phyloP scores from a whole-genome alignment of 345 rosid species.

The Nephelium lappaceum region DNA sequence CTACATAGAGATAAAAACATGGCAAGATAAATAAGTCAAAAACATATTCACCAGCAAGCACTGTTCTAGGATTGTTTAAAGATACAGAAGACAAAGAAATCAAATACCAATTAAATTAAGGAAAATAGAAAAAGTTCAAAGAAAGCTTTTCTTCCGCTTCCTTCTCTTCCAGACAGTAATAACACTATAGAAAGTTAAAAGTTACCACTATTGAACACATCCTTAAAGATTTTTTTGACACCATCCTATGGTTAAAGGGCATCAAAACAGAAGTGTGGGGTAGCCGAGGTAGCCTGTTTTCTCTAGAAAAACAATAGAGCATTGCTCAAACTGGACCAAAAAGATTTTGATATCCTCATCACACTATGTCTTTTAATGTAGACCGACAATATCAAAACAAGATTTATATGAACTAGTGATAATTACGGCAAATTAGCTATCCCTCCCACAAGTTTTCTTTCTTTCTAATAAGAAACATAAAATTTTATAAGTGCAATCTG shows the following conservation, averaged over 20 bases:
- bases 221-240: neutral
- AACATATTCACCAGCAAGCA: neutral
- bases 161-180: neutral
- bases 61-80: neutral
- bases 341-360: neutral
- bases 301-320: neutral
- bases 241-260: neutral
- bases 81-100: neutral
- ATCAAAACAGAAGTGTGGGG: neutral
- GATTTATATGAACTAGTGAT: neutral
- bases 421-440: neutral
- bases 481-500: neutral
- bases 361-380: neutral
- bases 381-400: neutral
- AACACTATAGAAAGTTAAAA: neutral
- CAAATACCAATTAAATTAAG: neutral
- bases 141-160: neutral
- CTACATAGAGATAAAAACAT: constrained; percentile 41
- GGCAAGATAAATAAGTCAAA: constrained; percentile 22
- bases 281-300: neutral
- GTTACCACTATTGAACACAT: neutral
- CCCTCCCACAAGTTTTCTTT: neutral
- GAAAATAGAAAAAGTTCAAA: neutral
- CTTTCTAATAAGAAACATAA: neutral
- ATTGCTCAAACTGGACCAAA: too few species aligned